phyloP scores from a whole-genome alignment of 2,329 filamentous ascomycete genomes.

The Phyllachora maydis region DNA sequence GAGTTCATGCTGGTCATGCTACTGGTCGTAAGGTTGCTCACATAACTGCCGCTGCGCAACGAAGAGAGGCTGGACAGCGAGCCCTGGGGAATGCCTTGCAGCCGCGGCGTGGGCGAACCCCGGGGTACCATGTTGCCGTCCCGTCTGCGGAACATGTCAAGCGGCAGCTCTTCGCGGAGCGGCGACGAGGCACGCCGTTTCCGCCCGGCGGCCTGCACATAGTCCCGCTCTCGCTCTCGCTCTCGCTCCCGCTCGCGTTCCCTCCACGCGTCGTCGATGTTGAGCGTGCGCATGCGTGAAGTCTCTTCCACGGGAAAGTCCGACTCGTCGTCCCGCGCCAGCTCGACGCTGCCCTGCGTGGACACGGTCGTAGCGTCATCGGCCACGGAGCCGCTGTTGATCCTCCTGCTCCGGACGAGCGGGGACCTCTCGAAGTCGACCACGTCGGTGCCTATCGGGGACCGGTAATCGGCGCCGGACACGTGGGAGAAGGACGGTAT shows the following conservation, averaged over 20 bases:
- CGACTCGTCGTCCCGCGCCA: conserved; percentile 25
- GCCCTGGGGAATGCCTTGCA: conserved; percentile 22
- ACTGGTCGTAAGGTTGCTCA: conserved; percentile 21
- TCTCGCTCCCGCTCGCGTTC: conserved; percentile 6
- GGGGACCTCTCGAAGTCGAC: conserved; percentile 27
- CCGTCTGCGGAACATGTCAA: conserved; percentile 25
- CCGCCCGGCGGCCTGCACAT: conserved; percentile 15
- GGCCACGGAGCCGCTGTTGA: conserved; percentile 20
- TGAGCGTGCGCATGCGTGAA: conserved; percentile 16
- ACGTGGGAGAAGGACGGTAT: conserved; percentile 18
- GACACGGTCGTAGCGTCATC: conserved; percentile 25
- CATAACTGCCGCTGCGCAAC: conserved; percentile 24
- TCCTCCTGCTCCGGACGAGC: conserved; percentile 20
- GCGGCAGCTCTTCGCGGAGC: conserved; percentile 21
- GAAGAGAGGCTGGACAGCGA: conserved; percentile 23
- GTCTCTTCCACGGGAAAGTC: conserved; percentile 24
- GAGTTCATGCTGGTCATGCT: conserved; percentile 20
- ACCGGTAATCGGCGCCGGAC: conserved; percentile 17
- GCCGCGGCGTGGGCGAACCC: conserved; percentile 29
- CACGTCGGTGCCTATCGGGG: conserved; percentile 15
- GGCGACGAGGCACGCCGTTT: conserved; percentile 37
- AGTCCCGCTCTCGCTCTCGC: conserved; percentile 5
- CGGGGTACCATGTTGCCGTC: conserved; percentile 17
- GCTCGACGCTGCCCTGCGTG: conserved; percentile 21
- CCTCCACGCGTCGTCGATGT: conserved; percentile 19